A percentile compares a stretch with the other conserved stretches of the same genome.
phyloP scores from a whole-genome alignment of 805 yeast species.

The Candida easanensis region DNA sequence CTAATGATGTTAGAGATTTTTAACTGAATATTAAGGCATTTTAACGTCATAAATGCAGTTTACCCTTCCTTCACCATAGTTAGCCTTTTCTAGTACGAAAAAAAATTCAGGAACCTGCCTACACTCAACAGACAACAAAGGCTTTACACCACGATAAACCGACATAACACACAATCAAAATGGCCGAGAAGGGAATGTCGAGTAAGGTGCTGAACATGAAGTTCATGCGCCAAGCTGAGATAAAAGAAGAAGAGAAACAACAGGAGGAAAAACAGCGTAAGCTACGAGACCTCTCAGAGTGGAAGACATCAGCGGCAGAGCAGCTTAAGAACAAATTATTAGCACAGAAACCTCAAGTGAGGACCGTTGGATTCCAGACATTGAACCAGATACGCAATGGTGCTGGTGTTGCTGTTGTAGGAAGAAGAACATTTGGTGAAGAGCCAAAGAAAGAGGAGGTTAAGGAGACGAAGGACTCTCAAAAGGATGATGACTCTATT shows the following conservation, averaged over 20 bases:
- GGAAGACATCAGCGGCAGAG: conserved; percentile 28
- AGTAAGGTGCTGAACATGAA: conserved; percentile 83
- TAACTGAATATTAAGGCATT: too few species aligned
- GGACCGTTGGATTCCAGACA: conserved; percentile 40
- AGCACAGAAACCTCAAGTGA: conserved; percentile 30
- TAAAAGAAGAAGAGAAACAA: conserved; percentile 31
- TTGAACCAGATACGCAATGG: conserved; percentile 29
- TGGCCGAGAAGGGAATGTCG: conserved; percentile 38
- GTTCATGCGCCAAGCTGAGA: conserved; percentile 51
- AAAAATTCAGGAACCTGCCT: neutral
- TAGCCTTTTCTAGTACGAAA: too few species aligned
- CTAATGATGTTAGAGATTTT: too few species aligned
- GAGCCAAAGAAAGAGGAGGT: conserved; percentile 19
- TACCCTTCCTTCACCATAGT: too few species aligned
- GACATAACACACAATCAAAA: neutral
- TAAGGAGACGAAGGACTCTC: conserved; percentile 6
- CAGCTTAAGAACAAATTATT: conserved; percentile 28
- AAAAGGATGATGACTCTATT: conserved; percentile 6
- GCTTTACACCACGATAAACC: neutral
- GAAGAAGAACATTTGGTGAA: conserved; percentile 31
- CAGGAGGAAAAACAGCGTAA: conserved; percentile 36
- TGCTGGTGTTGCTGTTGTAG: conserved; percentile 14
- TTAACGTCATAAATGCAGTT: too few species aligned
- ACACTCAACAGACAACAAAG: neutral
- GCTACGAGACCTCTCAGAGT: conserved; percentile 40